Evolutionary conservation across 177 flowering plant genomes (phyloP).

Genomic region (Vitis hybrid): DNA sequence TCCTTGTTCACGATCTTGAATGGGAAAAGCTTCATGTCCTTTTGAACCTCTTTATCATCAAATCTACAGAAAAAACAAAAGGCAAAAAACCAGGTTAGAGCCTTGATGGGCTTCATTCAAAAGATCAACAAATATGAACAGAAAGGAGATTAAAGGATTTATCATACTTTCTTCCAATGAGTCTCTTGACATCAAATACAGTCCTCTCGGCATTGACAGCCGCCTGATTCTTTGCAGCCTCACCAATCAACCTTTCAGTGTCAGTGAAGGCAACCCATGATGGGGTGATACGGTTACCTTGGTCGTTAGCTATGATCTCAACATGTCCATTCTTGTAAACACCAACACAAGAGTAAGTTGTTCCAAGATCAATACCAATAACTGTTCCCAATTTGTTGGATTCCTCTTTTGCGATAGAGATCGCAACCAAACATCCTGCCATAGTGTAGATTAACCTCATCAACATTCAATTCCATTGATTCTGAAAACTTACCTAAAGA

Average conservation of each 20-base stretch:
- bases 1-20: constrained; percentile 1
- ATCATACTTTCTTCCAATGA: constrained; percentile 23
- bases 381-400: constrained; percentile 51
- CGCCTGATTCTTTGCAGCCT: constrained; percentile 36
- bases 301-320: no score
- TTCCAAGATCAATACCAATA: constrained; percentile 27
- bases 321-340: no score
- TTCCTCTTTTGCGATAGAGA: constrained; percentile 34
- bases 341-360: no score
- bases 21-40: constrained; percentile 3
- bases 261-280: constrained; percentile 15
- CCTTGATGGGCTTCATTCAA: background rate
- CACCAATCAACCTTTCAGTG: constrained; percentile 28
- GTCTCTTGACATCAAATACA: constrained; percentile 26
- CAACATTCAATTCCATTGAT: background rate
- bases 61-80: background rate
- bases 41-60: constrained; percentile 2
- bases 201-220: constrained; percentile 27
- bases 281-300: no score
- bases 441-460: background rate
- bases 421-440: constrained; percentile 26
- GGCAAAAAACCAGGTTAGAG: background rate
- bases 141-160: background rate
- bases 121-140: no score
- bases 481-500: background rate